phyloP scores from a whole-genome alignment of 2,329 filamentous ascomycete species.

The Talaromyces sp. region DNA sequence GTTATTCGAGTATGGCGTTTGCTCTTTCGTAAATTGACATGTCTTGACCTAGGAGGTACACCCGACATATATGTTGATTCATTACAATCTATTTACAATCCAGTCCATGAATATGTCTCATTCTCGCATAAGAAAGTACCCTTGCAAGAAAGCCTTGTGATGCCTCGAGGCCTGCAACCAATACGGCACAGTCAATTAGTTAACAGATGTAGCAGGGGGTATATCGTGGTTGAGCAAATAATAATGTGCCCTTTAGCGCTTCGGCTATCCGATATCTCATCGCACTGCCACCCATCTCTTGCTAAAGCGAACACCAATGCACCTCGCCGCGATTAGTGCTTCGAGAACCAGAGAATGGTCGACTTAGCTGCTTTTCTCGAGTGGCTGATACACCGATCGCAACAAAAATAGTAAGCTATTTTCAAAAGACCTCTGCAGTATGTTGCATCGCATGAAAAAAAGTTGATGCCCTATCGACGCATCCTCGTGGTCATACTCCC shows the following conservation, averaged over 20 bases:
- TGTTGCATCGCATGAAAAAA: background rate
- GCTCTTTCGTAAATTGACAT: background rate
- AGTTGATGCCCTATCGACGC: background rate
- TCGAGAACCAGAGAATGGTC: background rate
- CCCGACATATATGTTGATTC: background rate
- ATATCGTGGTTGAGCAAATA: background rate
- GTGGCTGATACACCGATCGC: background rate
- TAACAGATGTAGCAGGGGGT: background rate
- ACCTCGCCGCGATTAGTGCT: conserved; percentile 1
- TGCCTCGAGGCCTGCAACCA: background rate
- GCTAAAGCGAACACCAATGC: conserved; percentile 1
- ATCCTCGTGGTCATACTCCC: background rate
- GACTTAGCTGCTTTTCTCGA: background rate
- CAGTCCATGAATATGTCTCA: background rate
- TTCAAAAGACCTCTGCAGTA: background rate
- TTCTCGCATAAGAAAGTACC: background rate
- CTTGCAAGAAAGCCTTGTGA: conserved; percentile 4
- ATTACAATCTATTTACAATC: background rate
- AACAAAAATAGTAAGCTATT: background rate
- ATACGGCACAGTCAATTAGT: conserved; percentile 2
- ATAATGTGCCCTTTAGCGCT: background rate
- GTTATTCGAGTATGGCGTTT: background rate
- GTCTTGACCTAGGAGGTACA: background rate
- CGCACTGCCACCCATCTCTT: background rate
- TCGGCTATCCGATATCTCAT: background rate